These are phyloP conservation scores for Camptophora hylomeconis DNA, from an alignment of 2,329 filamentous ascomycete species.

Conservation along the genomic window DNA sequence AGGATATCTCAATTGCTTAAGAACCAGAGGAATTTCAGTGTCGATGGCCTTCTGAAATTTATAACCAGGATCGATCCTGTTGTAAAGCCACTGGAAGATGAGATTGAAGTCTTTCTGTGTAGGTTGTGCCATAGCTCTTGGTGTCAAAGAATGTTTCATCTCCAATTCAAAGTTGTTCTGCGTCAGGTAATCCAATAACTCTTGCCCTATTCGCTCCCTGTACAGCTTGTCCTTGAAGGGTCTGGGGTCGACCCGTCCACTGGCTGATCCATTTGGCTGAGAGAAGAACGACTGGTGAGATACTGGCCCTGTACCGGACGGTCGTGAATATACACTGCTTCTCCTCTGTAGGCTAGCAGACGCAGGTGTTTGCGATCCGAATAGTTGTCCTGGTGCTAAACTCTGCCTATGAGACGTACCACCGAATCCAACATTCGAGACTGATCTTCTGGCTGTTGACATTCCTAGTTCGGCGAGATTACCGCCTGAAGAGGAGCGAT, in stretches of 20 bases:
- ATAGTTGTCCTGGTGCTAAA: conserved; percentile 47
- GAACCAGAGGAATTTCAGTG: conserved; percentile 78
- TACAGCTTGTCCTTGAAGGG: conserved; percentile 71
- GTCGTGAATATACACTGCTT: conserved; percentile 74
- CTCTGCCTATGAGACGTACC: conserved; percentile 48
- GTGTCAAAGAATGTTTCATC: conserved; percentile 86
- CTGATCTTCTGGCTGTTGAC: conserved; percentile 71
- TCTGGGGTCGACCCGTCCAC: conserved; percentile 74
- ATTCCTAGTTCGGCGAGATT: conserved; percentile 69
- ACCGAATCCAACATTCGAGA: conserved; percentile 50
- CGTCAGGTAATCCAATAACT: conserved; percentile 81
- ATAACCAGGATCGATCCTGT: conserved; percentile 86
- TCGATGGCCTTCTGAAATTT: conserved; percentile 91
- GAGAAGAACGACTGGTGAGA: conserved; percentile 90
- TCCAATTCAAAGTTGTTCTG: conserved; percentile 96
- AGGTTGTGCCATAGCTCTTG: conserved; percentile 82
- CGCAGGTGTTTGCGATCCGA: conserved; percentile 39
- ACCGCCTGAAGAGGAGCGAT: conserved; percentile 68
- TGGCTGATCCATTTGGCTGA: conserved; percentile 66
- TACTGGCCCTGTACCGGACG: conserved; percentile 53
- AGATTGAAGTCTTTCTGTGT: conserved; percentile 97
- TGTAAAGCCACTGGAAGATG: conserved; percentile 97
- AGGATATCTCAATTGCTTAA: conserved; percentile 89
- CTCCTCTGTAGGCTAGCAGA: conserved; percentile 45
- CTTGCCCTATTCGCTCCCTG: conserved; percentile 71